Evolutionary conservation across 1,139 yeast genomes (phyloP).

Genomic region (Scheffersomyces parashehatae): DNA sequence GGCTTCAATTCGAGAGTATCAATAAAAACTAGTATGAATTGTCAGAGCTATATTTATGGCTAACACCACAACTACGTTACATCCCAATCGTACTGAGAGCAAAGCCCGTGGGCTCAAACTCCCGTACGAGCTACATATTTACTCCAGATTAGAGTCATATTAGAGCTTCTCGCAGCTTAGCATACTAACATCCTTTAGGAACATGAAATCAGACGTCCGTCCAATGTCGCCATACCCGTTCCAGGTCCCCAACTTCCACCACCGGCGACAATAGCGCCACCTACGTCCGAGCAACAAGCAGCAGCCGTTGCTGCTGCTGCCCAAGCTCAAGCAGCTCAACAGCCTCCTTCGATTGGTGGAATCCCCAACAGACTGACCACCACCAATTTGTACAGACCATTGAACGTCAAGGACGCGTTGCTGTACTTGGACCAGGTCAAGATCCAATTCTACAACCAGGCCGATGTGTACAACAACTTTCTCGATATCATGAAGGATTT

Average conservation of each 20-base stretch:
- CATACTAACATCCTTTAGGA: constrained; percentile 3
- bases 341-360: constrained; percentile 15
- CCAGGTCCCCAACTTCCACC: constrained; percentile 25
- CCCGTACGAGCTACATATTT: too few relatives aligned
- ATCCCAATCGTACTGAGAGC: too few relatives aligned
- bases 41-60: too few relatives aligned
- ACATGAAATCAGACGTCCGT: constrained; percentile 28
- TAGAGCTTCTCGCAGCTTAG: too few relatives aligned
- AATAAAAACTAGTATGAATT: background rate
- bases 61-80: too few relatives aligned
- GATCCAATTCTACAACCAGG: constrained; percentile 85
- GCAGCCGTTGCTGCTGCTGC: constrained; percentile 10
- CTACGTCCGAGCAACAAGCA: constrained; percentile 15
- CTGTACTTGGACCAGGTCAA: constrained; percentile 95
- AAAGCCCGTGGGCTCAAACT: too few relatives aligned
- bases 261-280: constrained; percentile 14
- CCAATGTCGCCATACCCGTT: constrained; percentile 20
- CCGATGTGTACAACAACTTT: constrained; percentile 94
- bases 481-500: constrained; percentile 98
- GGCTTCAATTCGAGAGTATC: background rate
- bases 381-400: constrained; percentile 69
- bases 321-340: constrained; percentile 10
- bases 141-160: too few relatives aligned
- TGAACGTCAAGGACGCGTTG: constrained; percentile 94
- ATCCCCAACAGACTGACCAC: constrained; percentile 48